phyloP scores from a whole-genome alignment of 75 land plant species.

The Picea sitchensis region DNA sequence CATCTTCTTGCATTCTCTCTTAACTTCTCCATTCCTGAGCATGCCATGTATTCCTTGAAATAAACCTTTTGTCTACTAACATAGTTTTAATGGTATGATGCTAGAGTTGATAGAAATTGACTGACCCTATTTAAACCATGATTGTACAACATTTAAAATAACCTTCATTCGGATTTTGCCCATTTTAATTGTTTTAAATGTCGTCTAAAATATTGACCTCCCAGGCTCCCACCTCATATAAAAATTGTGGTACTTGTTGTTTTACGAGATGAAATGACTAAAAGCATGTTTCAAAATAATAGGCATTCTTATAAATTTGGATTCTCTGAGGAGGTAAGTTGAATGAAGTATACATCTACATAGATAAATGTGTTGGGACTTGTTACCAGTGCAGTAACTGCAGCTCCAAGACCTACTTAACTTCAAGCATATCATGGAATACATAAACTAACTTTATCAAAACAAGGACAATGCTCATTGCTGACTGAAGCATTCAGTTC shows the following conservation, averaged over 20 bases:
- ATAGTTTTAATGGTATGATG: neutral
- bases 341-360: neutral
- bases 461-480: neutral
- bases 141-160: neutral
- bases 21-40: neutral
- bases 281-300: neutral
- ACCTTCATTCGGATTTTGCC: neutral
- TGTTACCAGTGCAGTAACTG: neutral
- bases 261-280: neutral
- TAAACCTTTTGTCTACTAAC: neutral
- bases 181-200: neutral
- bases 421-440: neutral
- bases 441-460: neutral
- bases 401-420: neutral
- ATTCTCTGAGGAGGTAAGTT: neutral
- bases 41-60: neutral
- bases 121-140: neutral
- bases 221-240: neutral
- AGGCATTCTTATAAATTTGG: neutral
- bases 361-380: neutral
- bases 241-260: neutral
- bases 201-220: too few relatives aligned
- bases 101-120: neutral
- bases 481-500: neutral
- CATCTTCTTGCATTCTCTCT: neutral